These are phyloP conservation scores for Alternaria brassicicola DNA, from an alignment of 2,329 filamentous ascomycete genomes.

Conservation along the genomic window DNA sequence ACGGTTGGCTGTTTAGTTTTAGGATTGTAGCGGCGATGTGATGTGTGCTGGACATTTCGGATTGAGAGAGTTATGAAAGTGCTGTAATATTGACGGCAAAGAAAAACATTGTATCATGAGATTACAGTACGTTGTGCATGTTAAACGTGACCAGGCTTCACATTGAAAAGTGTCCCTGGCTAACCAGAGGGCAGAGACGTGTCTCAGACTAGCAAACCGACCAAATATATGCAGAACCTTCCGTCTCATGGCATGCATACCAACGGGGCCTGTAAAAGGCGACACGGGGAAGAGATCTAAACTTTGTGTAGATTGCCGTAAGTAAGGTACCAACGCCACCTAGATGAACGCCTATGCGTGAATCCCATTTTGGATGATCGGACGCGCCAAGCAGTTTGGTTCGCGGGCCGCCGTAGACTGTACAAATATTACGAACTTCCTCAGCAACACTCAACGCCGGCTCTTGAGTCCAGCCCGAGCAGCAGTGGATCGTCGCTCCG, in stretches of 20 bases:
- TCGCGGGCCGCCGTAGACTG: slow-evolving; percentile 8
- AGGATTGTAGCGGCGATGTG: not conserved
- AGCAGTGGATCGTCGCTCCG: slow-evolving; percentile 42
- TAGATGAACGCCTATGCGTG: slow-evolving; percentile 7
- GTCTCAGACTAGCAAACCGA: slow-evolving; percentile 3
- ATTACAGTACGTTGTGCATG: not conserved
- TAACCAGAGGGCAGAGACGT: not conserved
- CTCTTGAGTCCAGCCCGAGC: slow-evolving; percentile 40
- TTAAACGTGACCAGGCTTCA: not conserved
- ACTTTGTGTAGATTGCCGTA: slow-evolving; percentile 2
- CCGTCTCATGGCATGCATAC: slow-evolving; percentile 13
- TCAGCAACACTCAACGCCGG: slow-evolving; percentile 27
- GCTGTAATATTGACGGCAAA: not conserved
- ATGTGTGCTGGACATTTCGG: not conserved
- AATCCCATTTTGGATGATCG: slow-evolving; percentile 11
- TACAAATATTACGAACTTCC: slow-evolving; percentile 9
- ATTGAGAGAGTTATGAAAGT: not conserved
- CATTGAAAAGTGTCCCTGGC: not conserved
- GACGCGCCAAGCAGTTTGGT: slow-evolving; percentile 7
- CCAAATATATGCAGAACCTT: not conserved
- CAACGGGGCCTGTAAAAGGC: not conserved
- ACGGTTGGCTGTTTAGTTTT: not conserved
- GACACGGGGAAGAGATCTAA: slow-evolving; percentile 1
- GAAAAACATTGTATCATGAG: not conserved
- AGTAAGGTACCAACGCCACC: slow-evolving; percentile 1